Evolutionary conservation across 2,329 filamentous ascomycete species (phyloP).

Genomic region (Colletotrichum incanum): DNA sequence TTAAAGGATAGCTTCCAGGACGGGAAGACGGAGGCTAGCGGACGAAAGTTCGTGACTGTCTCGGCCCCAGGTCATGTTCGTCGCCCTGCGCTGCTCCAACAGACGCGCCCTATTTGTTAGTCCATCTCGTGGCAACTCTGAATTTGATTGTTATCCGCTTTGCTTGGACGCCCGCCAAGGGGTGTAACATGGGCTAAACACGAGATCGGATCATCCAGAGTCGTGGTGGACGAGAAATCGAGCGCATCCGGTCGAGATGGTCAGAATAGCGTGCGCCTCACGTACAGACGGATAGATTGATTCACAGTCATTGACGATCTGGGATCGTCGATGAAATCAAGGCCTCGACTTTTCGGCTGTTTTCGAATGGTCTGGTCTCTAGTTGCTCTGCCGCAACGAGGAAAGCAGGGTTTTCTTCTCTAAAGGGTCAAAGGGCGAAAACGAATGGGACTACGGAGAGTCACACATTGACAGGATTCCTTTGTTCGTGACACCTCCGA

Average conservation of each 20-base stretch:
- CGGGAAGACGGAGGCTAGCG: constrained; percentile 38
- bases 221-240: neutral
- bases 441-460: neutral
- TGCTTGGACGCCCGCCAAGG: constrained; percentile 11
- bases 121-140: neutral
- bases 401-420: constrained; percentile 3
- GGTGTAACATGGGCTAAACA: constrained; percentile 2
- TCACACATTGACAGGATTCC: constrained; percentile 18
- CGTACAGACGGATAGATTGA: neutral
- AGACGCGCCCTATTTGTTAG: constrained; percentile 10
- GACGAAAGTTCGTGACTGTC: constrained; percentile 18
- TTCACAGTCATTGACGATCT: neutral
- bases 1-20: constrained; percentile 2
- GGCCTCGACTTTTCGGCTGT: constrained; percentile 29
- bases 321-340: constrained; percentile 24
- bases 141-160: neutral
- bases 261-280: constrained; percentile 28
- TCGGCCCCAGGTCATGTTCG: constrained; percentile 15
- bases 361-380: constrained; percentile 26
- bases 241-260: constrained; percentile 26
- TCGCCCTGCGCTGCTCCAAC: constrained; percentile 1
- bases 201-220: constrained; percentile 4
- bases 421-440: constrained; percentile 10
- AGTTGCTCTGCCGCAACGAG: constrained; percentile 12
- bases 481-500: constrained; percentile 24